A percentile compares a stretch with the other conserved stretches of the same genome.
These are phyloP conservation scores for Coelastrella sp. DNA, from an alignment of 139 green algal genomes.

Conservation along the genomic window DNA sequence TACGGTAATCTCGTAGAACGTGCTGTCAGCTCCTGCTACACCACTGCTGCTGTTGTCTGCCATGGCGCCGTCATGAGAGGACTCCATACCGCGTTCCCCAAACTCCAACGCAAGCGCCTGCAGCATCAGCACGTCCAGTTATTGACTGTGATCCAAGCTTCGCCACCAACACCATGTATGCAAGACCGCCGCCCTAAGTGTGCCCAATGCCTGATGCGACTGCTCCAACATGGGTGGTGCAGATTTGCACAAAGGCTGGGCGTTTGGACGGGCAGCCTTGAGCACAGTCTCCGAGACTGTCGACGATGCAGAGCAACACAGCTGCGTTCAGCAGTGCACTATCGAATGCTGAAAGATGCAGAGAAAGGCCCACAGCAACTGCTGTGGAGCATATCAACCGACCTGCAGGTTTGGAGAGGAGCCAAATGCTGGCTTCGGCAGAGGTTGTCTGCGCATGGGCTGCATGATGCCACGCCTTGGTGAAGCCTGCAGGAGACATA, in stretches of 20 bases:
- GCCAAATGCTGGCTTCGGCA: constrained; percentile 90
- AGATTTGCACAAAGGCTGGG: no score
- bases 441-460: constrained; percentile 25
- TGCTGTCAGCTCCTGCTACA: constrained; percentile 39
- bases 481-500: constrained; percentile 26
- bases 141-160: background rate
- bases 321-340: no score
- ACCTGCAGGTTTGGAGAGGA: constrained; percentile 92
- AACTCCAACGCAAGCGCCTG: constrained; percentile 84
- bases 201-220: no score
- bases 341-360: background rate
- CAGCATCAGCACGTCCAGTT: background rate
- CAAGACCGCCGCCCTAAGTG: no score
- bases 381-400: background rate
- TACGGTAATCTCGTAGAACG: constrained; percentile 95
- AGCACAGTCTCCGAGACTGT: no score
- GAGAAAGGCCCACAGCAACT: no score
- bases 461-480: constrained; percentile 44
- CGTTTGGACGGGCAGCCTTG: no score
- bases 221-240: no score
- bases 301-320: no score
- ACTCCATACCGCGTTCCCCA: constrained; percentile 60
- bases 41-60: constrained; percentile 36
- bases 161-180: background rate
- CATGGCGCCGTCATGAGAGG: constrained; percentile 16